Conservation (phyloP, 2,329 filamentous ascomycete species). For the Pseudovirgaria hyperparasitica region DNA sequence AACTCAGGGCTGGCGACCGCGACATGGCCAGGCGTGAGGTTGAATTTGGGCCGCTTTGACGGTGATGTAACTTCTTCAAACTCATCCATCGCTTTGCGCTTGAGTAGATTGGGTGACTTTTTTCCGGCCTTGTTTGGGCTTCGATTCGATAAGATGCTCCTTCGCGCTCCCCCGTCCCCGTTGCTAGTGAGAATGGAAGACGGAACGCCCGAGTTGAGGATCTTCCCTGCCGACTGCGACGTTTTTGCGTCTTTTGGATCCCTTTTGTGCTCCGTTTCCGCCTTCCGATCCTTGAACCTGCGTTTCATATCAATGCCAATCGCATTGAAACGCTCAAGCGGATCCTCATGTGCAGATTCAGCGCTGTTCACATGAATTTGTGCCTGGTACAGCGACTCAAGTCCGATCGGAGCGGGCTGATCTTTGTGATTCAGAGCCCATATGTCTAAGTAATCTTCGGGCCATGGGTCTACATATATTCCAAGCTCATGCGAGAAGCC, state of each 20-base stretch:
- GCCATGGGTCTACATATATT: constrained; percentile 56
- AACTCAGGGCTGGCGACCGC: no score
- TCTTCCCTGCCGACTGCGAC: no score
- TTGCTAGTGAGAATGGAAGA: no score
- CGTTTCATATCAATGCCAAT: constrained; percentile 17
- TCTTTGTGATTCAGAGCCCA: constrained; percentile 51
- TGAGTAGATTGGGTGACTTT: no score
- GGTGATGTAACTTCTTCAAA: no score
- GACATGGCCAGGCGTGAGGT: no score
- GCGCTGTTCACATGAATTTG: constrained; percentile 39
- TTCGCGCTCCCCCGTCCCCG: no score
- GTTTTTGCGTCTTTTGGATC: constrained; percentile 1
- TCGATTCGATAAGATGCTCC: no score
- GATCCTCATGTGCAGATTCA: constrained; percentile 13
- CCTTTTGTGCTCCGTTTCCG: constrained; percentile 7
- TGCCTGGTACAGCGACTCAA: constrained; percentile 42
- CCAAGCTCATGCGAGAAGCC: constrained; percentile 67
- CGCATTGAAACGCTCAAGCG: constrained; percentile 12
- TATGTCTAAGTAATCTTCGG: constrained; percentile 41
- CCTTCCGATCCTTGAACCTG: constrained; percentile 12
- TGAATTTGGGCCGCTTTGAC: no score
- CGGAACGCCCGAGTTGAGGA: no score
- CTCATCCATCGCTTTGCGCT: no score
- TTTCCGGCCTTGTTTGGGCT: no score
- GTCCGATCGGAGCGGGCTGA: constrained; percentile 42